A percentile compares a stretch with the other conserved stretches of the same genome.
Conservation (phyloP, 768 basidiomycete genomes). For the Tricholoma saponaceum region DNA sequence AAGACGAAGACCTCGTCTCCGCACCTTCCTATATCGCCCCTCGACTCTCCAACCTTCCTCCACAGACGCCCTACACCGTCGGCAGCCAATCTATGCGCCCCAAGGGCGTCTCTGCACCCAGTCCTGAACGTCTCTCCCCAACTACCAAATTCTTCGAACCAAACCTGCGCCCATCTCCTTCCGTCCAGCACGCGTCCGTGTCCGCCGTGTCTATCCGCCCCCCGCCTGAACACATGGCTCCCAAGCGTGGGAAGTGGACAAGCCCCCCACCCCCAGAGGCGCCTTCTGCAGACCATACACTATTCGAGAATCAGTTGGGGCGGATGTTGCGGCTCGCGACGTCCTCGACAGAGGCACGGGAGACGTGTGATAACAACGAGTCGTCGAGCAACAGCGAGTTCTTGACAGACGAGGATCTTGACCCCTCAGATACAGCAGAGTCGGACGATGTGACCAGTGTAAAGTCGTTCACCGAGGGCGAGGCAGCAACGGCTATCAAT, state of each 20-base stretch:
- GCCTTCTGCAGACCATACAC: slow-evolving; percentile 55
- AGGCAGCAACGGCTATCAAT: slow-evolving; percentile 1
- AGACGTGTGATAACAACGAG: slow-evolving; percentile 40
- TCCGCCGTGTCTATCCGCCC: slow-evolving; percentile 36
- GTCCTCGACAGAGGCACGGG: slow-evolving; percentile 54
- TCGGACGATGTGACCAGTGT: slow-evolving; percentile 72
- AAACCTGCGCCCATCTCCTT: slow-evolving; percentile 24
- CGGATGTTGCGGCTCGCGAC: slow-evolving; percentile 68
- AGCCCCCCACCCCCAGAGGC: slow-evolving; percentile 81
- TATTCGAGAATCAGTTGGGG: slow-evolving; percentile 67
- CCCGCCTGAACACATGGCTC: slow-evolving; percentile 76
- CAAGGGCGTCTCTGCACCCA: slow-evolving; percentile 23
- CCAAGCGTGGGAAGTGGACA: slow-evolving; percentile 78
- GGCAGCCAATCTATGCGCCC: slow-evolving; percentile 58
- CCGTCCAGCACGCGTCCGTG: slow-evolving; percentile 29
- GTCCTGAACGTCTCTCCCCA: slow-evolving; percentile 51
- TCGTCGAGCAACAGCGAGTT: slow-evolving; percentile 63
- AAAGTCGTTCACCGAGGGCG: slow-evolving; percentile 54
- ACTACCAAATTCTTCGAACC: slow-evolving; percentile 47
- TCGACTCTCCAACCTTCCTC: slow-evolving; percentile 47
- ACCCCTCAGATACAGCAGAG: slow-evolving; percentile 56
- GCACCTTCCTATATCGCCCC: slow-evolving; percentile 43
- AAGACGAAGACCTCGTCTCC: slow-evolving; percentile 56
- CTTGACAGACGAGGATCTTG: slow-evolving; percentile 66
- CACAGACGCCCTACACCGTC: slow-evolving; percentile 69